Evolutionary conservation across 805 yeast species (phyloP).

Genomic region (Priceomyces melissophilus): DNA sequence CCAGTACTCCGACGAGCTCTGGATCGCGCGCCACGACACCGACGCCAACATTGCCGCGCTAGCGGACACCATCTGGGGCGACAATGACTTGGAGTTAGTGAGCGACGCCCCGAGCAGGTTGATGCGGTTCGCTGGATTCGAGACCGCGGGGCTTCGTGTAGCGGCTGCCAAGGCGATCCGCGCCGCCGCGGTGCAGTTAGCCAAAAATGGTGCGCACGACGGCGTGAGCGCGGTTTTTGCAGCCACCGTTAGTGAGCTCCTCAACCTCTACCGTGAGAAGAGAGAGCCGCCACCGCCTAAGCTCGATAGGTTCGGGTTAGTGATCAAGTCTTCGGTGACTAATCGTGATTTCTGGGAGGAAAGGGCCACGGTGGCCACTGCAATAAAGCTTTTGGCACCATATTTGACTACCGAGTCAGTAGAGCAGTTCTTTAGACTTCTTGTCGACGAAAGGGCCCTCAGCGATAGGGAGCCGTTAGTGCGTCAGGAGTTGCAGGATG

Average conservation of each 20-base stretch:
- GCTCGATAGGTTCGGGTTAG: constrained; percentile 76
- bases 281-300: constrained; percentile 74
- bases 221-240: constrained; percentile 17
- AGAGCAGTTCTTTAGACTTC: constrained; percentile 55
- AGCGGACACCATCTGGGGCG: constrained; percentile 85
- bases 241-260: constrained; percentile 40
- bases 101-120: constrained; percentile 45
- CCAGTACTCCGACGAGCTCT: constrained; percentile 63
- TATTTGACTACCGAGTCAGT: constrained; percentile 40
- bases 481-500: constrained; percentile 79
- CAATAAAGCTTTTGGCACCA: constrained; percentile 57
- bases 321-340: constrained; percentile 55
- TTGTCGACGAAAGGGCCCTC: constrained; percentile 60
- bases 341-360: constrained; percentile 80
- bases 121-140: constrained; percentile 46
- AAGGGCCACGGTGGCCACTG: constrained; percentile 75
- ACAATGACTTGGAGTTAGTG: constrained; percentile 55
- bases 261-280: constrained; percentile 55
- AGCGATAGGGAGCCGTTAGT: constrained; percentile 74
- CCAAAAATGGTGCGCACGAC: constrained; percentile 12
- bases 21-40: constrained; percentile 74
- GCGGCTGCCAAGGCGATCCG: constrained; percentile 72
- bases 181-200: constrained; percentile 44
- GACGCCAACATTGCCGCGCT: constrained; percentile 57
- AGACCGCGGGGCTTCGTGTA: constrained; percentile 64